Base-by-base conservation (phyloP, 108 stramenopile genomes). In the Nitzschia sp. region DNA sequence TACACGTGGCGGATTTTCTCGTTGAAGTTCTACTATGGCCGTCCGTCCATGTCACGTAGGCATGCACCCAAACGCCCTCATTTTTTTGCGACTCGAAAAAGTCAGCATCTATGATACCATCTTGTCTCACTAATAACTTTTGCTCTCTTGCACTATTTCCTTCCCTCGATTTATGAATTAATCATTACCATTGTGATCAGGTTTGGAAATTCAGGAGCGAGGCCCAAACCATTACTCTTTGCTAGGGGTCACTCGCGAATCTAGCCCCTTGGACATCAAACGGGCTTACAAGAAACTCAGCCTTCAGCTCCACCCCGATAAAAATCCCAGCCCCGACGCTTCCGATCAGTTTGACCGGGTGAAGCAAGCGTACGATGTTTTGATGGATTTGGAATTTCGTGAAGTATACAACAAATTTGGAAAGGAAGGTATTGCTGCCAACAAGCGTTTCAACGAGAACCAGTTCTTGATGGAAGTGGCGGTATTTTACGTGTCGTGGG, bases 331-430 rank as follows among this genome's bases (percentile, higher is more conserved):
- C 45, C 92, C 93, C 16, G 76, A 82, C 58, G 99, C 99, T 2
- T 82, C 94, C 16, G 92, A 94, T 53, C 74, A 95, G 56, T 99
- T 99, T 69, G 88, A 94, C 62, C 69, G 72, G 32, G 82, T 96
- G 47, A 96, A 96, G 71, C 82, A 92, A 67, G 91, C 92, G 17
- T 95, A 97, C 69, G 95, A 97, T 74, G 86, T 96, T 25, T 80
- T 98, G 28, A 97, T 97, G 92, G 97, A 98, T 73, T 69, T 94
- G 73, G 96, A 96, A 77, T 72, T 88, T 45, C 80, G 97, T 55
- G 97, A 97, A 64, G 95, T 97, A 22, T 98, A 98, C 84, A 96
- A 98, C 78, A 97, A 97, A 73, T 97, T 97, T 71, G 98, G 98
- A 38, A 81, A 83, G 58, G 97, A 97, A 34, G 96, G 94, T 6